phyloP scores from a whole-genome alignment of 2,329 filamentous ascomycete genomes.

The Cercospora janseana region DNA sequence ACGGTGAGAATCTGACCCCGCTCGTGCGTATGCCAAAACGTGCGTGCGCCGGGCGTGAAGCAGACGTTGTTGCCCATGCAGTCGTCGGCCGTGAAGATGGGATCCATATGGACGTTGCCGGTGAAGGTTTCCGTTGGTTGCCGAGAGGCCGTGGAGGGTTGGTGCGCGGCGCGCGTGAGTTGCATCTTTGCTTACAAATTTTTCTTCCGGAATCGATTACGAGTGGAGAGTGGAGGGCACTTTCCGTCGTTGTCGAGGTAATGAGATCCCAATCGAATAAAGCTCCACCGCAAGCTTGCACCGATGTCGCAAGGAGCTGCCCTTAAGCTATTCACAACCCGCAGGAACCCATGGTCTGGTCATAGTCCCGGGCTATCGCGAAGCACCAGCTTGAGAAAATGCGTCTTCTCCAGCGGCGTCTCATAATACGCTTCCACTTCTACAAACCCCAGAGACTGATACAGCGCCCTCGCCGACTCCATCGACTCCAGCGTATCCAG shows the following conservation, averaged over 20 bases:
- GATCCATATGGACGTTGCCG: conserved; percentile 34
- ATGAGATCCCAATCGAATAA: no score
- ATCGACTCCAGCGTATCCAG: conserved; percentile 58
- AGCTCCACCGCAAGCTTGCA: no score
- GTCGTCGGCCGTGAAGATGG: conserved; percentile 36
- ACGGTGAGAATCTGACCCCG: conserved; percentile 47
- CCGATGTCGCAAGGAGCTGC: conserved; percentile 10
- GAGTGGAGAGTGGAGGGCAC: no score
- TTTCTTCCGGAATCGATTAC: no score
- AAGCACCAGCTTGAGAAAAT: conserved; percentile 46
- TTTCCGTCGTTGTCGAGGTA: no score
- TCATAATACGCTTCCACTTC: conserved; percentile 56
- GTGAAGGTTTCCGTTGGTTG: conserved; percentile 35
- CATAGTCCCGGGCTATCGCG: no score
- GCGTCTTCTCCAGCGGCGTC: conserved; percentile 53
- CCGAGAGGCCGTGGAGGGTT: conserved; percentile 28
- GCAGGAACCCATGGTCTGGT: not conserved
- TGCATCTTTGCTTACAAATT: conserved; percentile 25
- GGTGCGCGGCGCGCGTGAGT: conserved; percentile 32
- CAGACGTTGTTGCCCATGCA: conserved; percentile 42
- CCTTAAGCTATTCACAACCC: no score
- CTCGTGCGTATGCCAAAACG: conserved; percentile 49
- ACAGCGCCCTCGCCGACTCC: conserved; percentile 51
- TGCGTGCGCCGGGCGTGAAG: conserved; percentile 47
- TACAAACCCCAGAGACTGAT: conserved; percentile 52